A percentile compares a stretch with the other conserved stretches of the same genome.
phyloP scores from a whole-genome alignment of 768 basidiomycete genomes.

The Chiua virens region DNA sequence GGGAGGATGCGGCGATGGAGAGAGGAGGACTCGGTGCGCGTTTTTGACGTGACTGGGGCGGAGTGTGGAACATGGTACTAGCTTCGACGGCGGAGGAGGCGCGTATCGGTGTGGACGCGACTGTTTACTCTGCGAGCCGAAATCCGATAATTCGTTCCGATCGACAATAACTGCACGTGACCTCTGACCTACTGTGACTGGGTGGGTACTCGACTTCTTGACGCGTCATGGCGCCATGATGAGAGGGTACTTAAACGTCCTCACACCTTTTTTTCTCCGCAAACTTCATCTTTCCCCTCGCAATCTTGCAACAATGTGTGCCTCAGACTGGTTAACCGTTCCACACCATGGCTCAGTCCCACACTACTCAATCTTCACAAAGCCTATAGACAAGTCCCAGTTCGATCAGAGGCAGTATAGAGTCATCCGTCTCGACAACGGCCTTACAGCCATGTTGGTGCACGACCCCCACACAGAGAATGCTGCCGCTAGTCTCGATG shows the following conservation, averaged over 20 bases:
- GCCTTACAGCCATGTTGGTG: constrained; percentile 81
- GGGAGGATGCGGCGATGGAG: constrained; percentile 39
- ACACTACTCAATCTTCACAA: constrained; percentile 54
- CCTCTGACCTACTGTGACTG: constrained; percentile 7
- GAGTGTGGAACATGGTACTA: constrained; percentile 12
- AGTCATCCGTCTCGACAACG: constrained; percentile 83
- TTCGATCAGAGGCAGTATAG: constrained; percentile 82
- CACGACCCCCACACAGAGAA: constrained; percentile 89
- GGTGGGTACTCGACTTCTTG: constrained; percentile 22
- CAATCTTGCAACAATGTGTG: constrained; percentile 20
- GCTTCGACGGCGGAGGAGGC: constrained; percentile 10
- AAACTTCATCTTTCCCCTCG: constrained; percentile 2
- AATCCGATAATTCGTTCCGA: too few species aligned
- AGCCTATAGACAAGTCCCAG: constrained; percentile 64
- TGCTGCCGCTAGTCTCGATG: constrained; percentile 91
- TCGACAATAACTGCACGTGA: constrained; percentile 15
- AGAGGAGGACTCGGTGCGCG: constrained; percentile 33
- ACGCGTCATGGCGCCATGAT: too few species aligned
- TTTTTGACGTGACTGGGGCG: constrained; percentile 26
- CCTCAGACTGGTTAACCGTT: constrained; percentile 21
- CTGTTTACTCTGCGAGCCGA: too few species aligned
- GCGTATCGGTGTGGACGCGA: too few species aligned
- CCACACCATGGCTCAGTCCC: constrained; percentile 31
- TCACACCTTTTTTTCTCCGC: too few species aligned
- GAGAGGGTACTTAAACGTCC: too few species aligned